Evolutionary conservation across 108 stramenopile species (phyloP).

Genomic region (Skeletonema menzelii): DNA sequence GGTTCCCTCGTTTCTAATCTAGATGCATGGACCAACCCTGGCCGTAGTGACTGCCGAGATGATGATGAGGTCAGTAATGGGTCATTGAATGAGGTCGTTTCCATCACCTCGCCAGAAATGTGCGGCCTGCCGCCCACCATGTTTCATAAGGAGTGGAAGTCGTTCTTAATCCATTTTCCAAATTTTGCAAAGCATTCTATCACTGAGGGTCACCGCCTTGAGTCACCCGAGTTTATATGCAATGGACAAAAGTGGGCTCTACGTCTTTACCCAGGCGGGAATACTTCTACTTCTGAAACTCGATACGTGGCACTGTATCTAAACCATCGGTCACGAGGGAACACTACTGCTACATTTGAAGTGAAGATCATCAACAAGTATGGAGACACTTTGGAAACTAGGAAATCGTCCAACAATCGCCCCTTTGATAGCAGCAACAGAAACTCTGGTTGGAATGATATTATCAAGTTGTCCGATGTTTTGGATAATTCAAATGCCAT

Average conservation of each 20-base stretch:
- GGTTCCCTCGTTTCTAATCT: neutral
- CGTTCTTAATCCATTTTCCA: neutral
- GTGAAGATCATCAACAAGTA: neutral
- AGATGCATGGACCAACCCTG: neutral
- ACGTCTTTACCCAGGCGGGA: neutral
- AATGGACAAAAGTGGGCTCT: slow-evolving; percentile 3
- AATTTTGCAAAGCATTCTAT: neutral
- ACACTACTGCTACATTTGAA: neutral
- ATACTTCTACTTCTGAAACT: neutral
- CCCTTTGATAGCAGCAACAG: neutral
- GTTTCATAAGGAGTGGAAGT: slow-evolving; percentile 1
- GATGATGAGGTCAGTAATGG: neutral
- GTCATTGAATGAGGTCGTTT: neutral
- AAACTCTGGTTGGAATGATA: neutral
- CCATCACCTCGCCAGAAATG: neutral
- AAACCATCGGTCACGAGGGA: neutral
- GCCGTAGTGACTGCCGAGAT: neutral
- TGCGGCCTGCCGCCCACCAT: neutral
- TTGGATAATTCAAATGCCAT: neutral
- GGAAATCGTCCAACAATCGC: neutral
- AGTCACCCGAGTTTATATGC: slow-evolving; percentile 2
- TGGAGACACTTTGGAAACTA: neutral
- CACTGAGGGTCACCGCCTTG: neutral
- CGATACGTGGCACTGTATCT: neutral
- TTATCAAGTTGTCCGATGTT: neutral